Evolutionary conservation across 1,284 basidiomycete genomes (phyloP), one percentile per base, ranked within the genome.

Genomic region (Leccinum solheimii): DNA sequence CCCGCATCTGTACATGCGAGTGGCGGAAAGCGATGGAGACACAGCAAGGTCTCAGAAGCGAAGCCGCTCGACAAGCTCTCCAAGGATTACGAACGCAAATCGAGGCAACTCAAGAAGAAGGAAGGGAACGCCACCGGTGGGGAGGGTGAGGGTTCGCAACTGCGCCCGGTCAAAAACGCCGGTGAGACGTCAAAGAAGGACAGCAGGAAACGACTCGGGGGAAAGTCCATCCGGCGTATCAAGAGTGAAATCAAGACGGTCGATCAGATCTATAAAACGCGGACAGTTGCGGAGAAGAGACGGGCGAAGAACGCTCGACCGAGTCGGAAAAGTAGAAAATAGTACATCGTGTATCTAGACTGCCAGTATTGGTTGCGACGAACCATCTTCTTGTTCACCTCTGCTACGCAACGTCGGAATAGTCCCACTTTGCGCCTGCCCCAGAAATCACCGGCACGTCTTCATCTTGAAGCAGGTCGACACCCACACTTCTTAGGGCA

Each of bases 171-270:
- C 58, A 63, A 62, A 63, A 62, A 36, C 65, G 16, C 52, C 13
- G 65, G 64, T 51, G 67, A 64, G 63, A 69, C 61, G 53, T 67
- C 63, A 26, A 74, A 73, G 59, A 74, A 73, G 64, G 73, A 72
- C 54, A 67, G 66, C 49, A 67, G 73, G 58, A 77, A 78, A 60
- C 80, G 86, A 57, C 80, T 81, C 67, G 81, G 80, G 43, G 84
- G 83, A n/a, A 91, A 88, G 74, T 73, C 84, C 1, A 70, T 85
- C 55, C 82, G 80, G 6, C 82, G 79, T 57, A 85, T 91, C 68
- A 92, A 87, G 76, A 89, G 75, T 58, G 93, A 95, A 75, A 84
- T 95, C 72, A 94, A 92, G 79, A 89, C 85, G 0, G 87, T 86
- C 40, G 91, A 93, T 56, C 90, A 95, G 72, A 95, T 97, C 65